These are phyloP conservation scores for Aspergillus latus DNA, from an alignment of 2,329 filamentous ascomycete species.

Conservation along the genomic window DNA sequence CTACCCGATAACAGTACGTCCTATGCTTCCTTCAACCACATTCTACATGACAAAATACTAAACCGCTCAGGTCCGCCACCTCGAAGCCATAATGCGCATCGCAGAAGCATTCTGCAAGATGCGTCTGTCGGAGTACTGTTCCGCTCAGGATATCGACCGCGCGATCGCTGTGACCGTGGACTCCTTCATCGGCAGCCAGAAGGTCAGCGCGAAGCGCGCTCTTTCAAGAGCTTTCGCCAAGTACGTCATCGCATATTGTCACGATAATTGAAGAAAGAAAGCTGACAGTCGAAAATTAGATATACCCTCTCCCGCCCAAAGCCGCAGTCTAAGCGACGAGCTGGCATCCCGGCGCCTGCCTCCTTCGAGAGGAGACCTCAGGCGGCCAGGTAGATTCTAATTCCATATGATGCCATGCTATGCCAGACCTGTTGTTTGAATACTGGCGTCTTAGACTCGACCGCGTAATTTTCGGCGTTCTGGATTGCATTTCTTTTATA, in stretches of 20 bases:
- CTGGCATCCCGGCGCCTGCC: slow-evolving; percentile 36
- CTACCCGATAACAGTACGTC: slow-evolving; percentile 92
- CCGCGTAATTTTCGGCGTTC: background rate
- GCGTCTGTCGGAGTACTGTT: slow-evolving; percentile 93
- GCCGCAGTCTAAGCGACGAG: slow-evolving; percentile 39
- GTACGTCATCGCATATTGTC: slow-evolving; percentile 59
- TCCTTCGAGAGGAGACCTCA: slow-evolving; percentile 22
- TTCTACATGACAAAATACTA: background rate
- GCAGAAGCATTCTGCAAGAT: slow-evolving; percentile 94
- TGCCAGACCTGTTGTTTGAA: background rate
- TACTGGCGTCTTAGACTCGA: too few relatives aligned
- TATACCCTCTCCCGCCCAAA: slow-evolving; percentile 43
- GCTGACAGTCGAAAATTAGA: slow-evolving; percentile 22
- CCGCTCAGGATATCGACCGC: slow-evolving; percentile 85
- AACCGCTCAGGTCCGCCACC: slow-evolving; percentile 74
- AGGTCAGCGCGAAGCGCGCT: slow-evolving; percentile 96
- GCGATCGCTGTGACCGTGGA: slow-evolving; percentile 96
- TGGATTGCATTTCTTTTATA: background rate
- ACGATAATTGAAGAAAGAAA: background rate
- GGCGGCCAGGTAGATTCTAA: slow-evolving; percentile 1
- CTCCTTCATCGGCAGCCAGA: slow-evolving; percentile 93
- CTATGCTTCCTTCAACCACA: background rate
- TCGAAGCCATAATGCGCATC: slow-evolving; percentile 97
- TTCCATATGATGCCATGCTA: background rate
- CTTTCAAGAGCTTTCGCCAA: slow-evolving; percentile 93